These are phyloP conservation scores for Leccinum subrobustum DNA, from an alignment of 1,284 basidiomycete species.

Conservation along the genomic window DNA sequence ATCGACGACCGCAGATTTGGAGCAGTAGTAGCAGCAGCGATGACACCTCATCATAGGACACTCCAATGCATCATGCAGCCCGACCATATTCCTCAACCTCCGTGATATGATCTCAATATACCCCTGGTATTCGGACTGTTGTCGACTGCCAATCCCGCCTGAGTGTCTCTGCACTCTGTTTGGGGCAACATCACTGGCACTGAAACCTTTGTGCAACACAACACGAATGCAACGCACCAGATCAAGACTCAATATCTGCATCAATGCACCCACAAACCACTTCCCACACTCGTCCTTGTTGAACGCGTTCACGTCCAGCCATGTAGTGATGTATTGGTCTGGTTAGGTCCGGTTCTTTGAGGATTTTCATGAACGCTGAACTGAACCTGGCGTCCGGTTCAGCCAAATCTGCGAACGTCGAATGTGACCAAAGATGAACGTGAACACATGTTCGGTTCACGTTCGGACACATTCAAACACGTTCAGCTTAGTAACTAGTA, in stretches of 20 bases:
- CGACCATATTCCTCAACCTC: constrained; percentile 58
- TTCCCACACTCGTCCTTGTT: constrained; percentile 47
- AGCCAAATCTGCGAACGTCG: too few relatives aligned
- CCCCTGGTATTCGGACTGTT: constrained; percentile 44
- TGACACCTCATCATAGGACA: neutral
- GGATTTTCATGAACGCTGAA: too few relatives aligned
- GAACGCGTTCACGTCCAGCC: constrained; percentile 51
- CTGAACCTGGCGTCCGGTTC: too few relatives aligned
- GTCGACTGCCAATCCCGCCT: constrained; percentile 47
- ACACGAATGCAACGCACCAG: neutral
- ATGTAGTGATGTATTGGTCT: too few relatives aligned
- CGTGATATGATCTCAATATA: constrained; percentile 72
- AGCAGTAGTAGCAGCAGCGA: too few relatives aligned
- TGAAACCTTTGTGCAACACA: neutral
- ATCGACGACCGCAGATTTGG: too few relatives aligned
- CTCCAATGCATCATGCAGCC: constrained; percentile 43
- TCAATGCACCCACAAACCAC: constrained; percentile 51
- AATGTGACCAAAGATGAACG: too few relatives aligned
- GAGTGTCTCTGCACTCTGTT: constrained; percentile 37
- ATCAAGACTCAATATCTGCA: constrained; percentile 49
- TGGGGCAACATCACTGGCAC: neutral
- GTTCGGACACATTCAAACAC: too few relatives aligned
- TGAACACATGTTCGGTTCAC: too few relatives aligned
- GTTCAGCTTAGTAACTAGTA: too few relatives aligned
- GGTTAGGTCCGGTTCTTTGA: too few relatives aligned